Conservation (phyloP, 148 eudicot genomes). For the Chenopodium suecicum region DNA sequence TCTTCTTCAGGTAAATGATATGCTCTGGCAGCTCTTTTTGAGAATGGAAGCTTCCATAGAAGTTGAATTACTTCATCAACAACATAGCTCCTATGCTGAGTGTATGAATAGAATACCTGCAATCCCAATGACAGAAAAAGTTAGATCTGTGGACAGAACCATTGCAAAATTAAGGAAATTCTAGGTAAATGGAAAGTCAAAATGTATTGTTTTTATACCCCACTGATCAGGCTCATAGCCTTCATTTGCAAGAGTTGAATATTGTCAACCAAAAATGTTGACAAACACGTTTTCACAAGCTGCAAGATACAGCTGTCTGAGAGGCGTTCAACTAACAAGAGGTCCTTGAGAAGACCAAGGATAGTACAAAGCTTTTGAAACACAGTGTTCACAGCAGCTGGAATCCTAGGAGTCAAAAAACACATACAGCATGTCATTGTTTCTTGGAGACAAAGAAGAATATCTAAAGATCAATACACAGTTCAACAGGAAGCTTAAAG, state of each 20-base stretch:
- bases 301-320: constrained; percentile 97
- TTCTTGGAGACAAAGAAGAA: neutral
- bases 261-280: constrained; percentile 87
- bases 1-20: constrained; percentile 96
- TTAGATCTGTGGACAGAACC: constrained; percentile 3
- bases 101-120: constrained; percentile 81
- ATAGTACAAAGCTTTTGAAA: constrained; percentile 89
- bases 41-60: constrained; percentile 76
- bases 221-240: constrained; percentile 78
- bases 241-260: constrained; percentile 94
- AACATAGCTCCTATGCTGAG: constrained; percentile 80
- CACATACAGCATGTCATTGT: constrained; percentile 18
- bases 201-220: constrained; percentile 46
- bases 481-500: constrained; percentile 8
- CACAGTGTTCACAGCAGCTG: constrained; percentile 64
- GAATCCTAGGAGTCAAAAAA: constrained; percentile 45
- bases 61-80: constrained; percentile 81
- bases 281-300: constrained; percentile 75
- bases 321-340: constrained; percentile 75
- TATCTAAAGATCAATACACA: neutral
- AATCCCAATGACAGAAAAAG: constrained; percentile 21
- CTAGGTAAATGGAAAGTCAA: constrained; percentile 6
- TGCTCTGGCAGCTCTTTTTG: constrained; percentile 75
- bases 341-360: constrained; percentile 71
- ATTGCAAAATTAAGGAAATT: neutral